These are phyloP conservation scores for Chaetomium sp. DNA, from an alignment of 2,329 filamentous ascomycete genomes.

Conservation along the genomic window DNA sequence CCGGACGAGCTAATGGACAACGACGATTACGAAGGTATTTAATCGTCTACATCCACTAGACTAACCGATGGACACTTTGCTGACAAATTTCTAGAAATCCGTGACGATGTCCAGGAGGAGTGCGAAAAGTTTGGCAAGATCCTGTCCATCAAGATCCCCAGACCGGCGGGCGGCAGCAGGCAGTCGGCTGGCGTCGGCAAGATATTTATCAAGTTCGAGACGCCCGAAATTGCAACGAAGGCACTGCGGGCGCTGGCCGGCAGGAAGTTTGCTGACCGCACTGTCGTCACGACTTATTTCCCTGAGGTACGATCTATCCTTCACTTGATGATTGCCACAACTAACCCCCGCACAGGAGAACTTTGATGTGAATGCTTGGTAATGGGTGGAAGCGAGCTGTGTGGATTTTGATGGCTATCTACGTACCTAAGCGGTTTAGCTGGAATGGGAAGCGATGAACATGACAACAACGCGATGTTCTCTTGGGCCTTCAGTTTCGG, in stretches of 20 bases:
- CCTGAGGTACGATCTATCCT: slow-evolving; percentile 65
- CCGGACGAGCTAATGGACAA: slow-evolving; percentile 90
- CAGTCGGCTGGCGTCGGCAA: slow-evolving; percentile 91
- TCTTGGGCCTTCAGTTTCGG: not conserved
- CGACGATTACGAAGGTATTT: slow-evolving; percentile 89
- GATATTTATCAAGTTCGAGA: slow-evolving; percentile 94
- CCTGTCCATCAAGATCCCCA: slow-evolving; percentile 87
- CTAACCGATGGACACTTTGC: not conserved
- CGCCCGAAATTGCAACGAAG: slow-evolving; percentile 73
- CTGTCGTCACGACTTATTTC: slow-evolving; percentile 95
- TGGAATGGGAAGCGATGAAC: not conserved
- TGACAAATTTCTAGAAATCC: slow-evolving; percentile 72
- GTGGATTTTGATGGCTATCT: not conserved
- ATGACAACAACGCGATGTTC: not conserved
- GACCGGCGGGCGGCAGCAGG: slow-evolving; percentile 79
- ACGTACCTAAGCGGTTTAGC: not conserved
- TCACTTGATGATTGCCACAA: not conserved
- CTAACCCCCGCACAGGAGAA: slow-evolving; percentile 70
- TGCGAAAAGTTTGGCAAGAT: slow-evolving; percentile 88
- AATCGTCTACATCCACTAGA: not conserved
- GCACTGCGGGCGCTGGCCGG: slow-evolving; percentile 89
- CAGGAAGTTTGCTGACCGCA: slow-evolving; percentile 93
- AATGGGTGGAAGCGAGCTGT: slow-evolving; percentile 37
- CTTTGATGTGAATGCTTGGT: slow-evolving; percentile 91
- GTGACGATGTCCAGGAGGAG: slow-evolving; percentile 90